phyloP scores from a whole-genome alignment of 1,284 basidiomycete genomes.

The Trametes sp. region DNA sequence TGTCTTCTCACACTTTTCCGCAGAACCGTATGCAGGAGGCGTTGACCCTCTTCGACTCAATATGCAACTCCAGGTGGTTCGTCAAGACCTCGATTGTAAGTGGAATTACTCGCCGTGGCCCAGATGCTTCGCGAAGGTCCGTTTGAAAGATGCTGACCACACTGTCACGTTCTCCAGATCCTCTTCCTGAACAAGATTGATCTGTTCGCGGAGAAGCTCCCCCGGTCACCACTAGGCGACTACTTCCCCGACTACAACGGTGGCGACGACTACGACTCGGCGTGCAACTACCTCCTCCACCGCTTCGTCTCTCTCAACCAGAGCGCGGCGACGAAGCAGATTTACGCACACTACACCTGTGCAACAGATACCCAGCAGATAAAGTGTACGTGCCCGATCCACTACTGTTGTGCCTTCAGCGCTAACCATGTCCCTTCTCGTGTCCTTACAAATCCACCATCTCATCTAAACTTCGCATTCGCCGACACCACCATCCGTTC shows the following conservation, averaged over 20 bases:
- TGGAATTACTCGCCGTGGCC: constrained; percentile 17
- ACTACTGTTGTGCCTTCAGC: background rate
- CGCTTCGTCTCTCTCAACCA: constrained; percentile 90
- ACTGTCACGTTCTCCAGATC: constrained; percentile 56
- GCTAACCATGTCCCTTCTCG: constrained; percentile 24
- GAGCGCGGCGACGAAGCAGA: constrained; percentile 86
- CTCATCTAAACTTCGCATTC: constrained; percentile 2
- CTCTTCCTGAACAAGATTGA: constrained; percentile 97
- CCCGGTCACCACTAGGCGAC: constrained; percentile 84
- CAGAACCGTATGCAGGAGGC: constrained; percentile 98
- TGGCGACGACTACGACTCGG: constrained; percentile 86
- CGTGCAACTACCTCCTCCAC: constrained; percentile 87
- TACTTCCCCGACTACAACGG: constrained; percentile 91
- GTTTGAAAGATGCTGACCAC: constrained; percentile 4
- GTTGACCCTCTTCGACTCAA: constrained; percentile 93
- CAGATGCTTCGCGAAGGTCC: background rate
- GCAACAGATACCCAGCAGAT: constrained; percentile 91
- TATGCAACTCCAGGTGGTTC: constrained; percentile 96
- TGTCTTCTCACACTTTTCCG: constrained; percentile 11
- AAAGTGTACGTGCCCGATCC: constrained; percentile 64
- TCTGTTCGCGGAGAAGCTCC: constrained; percentile 93
- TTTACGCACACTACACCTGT: constrained; percentile 90
- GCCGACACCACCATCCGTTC: constrained; percentile 12
- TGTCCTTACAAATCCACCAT: constrained; percentile 6
- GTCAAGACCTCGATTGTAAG: constrained; percentile 87